phyloP scores from a whole-genome alignment of 805 yeast species.

The Spathaspora passalidarum region DNA sequence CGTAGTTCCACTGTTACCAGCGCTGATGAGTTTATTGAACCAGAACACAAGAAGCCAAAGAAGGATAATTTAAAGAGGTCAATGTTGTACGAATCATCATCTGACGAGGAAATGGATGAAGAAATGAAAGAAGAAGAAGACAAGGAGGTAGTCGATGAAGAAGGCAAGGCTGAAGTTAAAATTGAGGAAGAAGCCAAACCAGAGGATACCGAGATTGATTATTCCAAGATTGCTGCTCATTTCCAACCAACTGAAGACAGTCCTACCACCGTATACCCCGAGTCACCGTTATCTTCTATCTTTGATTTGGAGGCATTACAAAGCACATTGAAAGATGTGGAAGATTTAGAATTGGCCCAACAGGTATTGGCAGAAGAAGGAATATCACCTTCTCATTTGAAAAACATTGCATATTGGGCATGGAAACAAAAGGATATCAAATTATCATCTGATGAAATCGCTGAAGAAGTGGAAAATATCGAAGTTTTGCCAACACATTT shows the following conservation, averaged over 20 bases:
- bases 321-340: constrained; percentile 62
- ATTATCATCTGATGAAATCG: constrained; percentile 16
- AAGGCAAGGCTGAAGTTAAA: constrained; percentile 11
- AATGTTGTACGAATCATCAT: constrained; percentile 35
- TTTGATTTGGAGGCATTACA: constrained; percentile 51
- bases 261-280: constrained; percentile 57
- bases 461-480: constrained; percentile 27
- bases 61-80: constrained; percentile 23
- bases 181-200: constrained; percentile 18
- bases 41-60: constrained; percentile 22
- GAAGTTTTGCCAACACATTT: constrained; percentile 27
- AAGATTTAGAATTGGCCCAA: constrained; percentile 59
- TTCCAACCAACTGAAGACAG: constrained; percentile 51
- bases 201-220: constrained; percentile 21
- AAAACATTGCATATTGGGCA: constrained; percentile 57
- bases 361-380: constrained; percentile 33
- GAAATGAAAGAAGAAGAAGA: constrained; percentile 19
- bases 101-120: constrained; percentile 25
- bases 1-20: constrained; percentile 23
- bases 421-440: constrained; percentile 50
- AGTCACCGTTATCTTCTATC: constrained; percentile 22
- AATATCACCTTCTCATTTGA: constrained; percentile 10
- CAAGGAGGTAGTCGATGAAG: constrained; percentile 12
- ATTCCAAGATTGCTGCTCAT: constrained; percentile 24
- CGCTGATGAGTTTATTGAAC: constrained; percentile 10